Base-by-base conservation (phyloP, 129 eudicot species). In the carrot (Daucus carota) region DNA sequence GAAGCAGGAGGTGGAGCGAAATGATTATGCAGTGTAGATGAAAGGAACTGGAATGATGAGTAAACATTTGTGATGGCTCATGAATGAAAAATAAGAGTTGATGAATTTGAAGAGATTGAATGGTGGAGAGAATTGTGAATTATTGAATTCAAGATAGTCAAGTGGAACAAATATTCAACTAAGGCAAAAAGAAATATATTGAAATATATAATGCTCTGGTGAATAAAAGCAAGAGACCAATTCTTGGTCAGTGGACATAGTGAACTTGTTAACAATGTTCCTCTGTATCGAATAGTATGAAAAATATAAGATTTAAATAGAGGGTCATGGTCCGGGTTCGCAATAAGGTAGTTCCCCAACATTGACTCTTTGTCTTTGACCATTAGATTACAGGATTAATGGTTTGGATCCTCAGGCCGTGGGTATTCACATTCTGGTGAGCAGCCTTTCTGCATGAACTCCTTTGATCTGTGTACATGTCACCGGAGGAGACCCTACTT, bases 161-260 rank as follows among this genome's bases (percentile, higher is more conserved):
- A 22, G 46, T 68, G 73, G 73, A 17, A 36, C 24, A 34, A 20
- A 32, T 36, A 68, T 33, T 68, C 65, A 57, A 16, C 14, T 68
- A 31, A 57, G 7, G n/a, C n/a, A 4, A 17, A n/a, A 36, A 41
- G 43, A 69, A 36, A 36, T n/a, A 5, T 13, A 65, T 12, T 65
- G 11, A 65, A 31, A 1, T 1, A 36, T 13, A 65, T 4, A 12
- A 2, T 65, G 29, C 13, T 13, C 2, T 16, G 20, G n/a, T 65
- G 22, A 65, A 31, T 6, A 31, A 31, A 28, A 5, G 4, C 10
- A 32, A 65, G 1, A 31, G 70, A 65, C 70, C 70, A 31, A 65
- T 65, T 69, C 73, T 69, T 69, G 73, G 73, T 69, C 47, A 69
- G 26, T 20, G 73, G 73, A 38, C n/a, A 68, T 20, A 20, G 8